A percentile compares a stretch with the other conserved stretches of the same genome.
Conservation (phyloP, 169 alveolate genomes). For the Cryptosporidium ubiquitum region DNA sequence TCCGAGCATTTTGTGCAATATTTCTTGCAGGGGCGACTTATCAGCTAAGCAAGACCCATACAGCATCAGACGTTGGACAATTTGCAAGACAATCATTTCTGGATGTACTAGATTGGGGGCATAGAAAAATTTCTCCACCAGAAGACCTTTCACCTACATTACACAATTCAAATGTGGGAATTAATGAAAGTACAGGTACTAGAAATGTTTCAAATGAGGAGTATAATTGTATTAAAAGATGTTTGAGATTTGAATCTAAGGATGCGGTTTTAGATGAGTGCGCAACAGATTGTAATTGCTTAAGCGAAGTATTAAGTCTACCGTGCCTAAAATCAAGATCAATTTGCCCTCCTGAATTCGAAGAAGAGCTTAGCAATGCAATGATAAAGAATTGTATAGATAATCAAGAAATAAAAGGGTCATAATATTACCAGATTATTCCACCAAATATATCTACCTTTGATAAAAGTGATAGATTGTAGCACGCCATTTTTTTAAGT, state of each 20-base stretch:
- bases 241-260: conserved; percentile 70
- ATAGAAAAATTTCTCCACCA: conserved; percentile 78
- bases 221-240: conserved; percentile 21
- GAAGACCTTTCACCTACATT: conserved; percentile 54
- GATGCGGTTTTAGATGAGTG: conserved; percentile 54
- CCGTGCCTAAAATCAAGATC: conserved; percentile 48
- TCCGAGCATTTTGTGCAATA: conserved; percentile 84
- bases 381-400: neutral
- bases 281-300: conserved; percentile 49
- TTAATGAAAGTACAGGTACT: neutral
- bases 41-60: conserved; percentile 86
- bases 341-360: conserved; percentile 47
- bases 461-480: conserved; percentile 41
- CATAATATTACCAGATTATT: conserved; percentile 38
- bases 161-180: neutral
- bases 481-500: conserved; percentile 36
- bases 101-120: conserved; percentile 88
- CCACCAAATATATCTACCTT: neutral
- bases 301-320: conserved; percentile 41
- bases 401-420: neutral
- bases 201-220: conserved; percentile 23
- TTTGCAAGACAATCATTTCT: conserved; percentile 87
- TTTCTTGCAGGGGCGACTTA: conserved; percentile 84
- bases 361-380: conserved; percentile 18
- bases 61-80: conserved; percentile 82